Base-by-base conservation (phyloP, 495 filamentous ascomycete genomes). In the Xanthoparmelia taractica region DNA sequence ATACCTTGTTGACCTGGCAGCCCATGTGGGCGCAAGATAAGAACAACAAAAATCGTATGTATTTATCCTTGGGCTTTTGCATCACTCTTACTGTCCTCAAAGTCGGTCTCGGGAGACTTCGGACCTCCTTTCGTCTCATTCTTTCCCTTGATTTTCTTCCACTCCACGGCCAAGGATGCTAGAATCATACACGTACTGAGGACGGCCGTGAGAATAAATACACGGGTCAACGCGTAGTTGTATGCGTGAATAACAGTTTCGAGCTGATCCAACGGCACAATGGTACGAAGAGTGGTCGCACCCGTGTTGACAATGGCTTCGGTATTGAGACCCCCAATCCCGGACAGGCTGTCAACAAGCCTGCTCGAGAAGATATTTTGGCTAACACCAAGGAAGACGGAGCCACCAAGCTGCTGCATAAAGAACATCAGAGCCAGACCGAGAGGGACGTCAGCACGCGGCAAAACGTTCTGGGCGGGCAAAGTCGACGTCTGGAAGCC, bases 351-450 rank as follows among this genome's bases (percentile, higher is more conserved):
- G 0, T 60, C 60, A 1, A 65, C 58, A 4, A 78, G 65, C 23
- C 66, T 58, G 34, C 68, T 73, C 11, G 66, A 67, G 17, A 78
- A 68, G 12, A 77, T 27, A 43, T 72, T 76, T 58, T 78, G 69
- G 4, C 65, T 71, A 5, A 73, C 70, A 0, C 76, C 67, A 10
- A 76, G 33, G 38, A 78, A 77, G 25, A 81, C 65, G 23, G 76
- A 64, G 15, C 74, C 75, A 2, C 77, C 74, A 15, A 80, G 71
- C 5, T 68, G 69, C 65, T 76, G 79, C 11, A 66, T 67, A n/a
- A 43, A 43, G 17, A 43, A 43, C 41, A 43, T n/a, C 17, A 43
- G 41, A 15, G 41, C 41, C 18, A 43, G 4, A 2, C 41, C 41
- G 2, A 43, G 4, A 20, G 41, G 41, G 17, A 43, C 41, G n/a